Conservation (phyloP, 2,329 filamentous ascomycete species). For the Endocalyx cinctus region DNA sequence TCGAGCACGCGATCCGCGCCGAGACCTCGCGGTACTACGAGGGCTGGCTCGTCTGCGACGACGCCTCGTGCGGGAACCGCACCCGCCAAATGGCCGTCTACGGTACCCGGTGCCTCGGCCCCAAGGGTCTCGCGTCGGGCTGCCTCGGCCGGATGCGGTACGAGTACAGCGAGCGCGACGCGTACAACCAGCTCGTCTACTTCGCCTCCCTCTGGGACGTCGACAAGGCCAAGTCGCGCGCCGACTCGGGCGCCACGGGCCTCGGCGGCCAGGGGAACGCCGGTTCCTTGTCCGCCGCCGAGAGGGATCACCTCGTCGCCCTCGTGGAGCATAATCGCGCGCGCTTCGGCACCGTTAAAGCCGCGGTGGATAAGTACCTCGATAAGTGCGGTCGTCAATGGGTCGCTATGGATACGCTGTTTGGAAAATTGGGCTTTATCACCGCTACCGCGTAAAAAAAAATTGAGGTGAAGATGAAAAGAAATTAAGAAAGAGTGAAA, state of each 20-base stretch:
- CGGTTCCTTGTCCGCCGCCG: conserved; percentile 40
- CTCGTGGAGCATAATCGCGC: conserved; percentile 78
- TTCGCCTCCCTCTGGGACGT: conserved; percentile 83
- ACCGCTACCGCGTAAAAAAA: conserved; percentile 12
- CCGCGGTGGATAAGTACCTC: conserved; percentile 75
- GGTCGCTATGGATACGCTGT: conserved; percentile 90
- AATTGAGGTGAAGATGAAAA: too few relatives aligned
- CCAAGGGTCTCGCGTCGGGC: conserved; percentile 75
- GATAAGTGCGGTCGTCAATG: conserved; percentile 87
- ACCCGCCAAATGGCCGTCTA: conserved; percentile 93
- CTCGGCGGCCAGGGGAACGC: conserved; percentile 19
- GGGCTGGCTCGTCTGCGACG: conserved; percentile 86
- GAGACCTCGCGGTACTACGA: conserved; percentile 86
- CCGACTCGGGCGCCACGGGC: conserved; percentile 41
- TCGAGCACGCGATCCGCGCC: conserved; percentile 77
- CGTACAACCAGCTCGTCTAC: conserved; percentile 95
- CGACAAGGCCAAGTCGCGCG: conserved; percentile 65
- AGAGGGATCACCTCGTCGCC: conserved; percentile 61
- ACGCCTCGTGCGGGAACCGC: conserved; percentile 77
- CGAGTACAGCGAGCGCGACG: conserved; percentile 79
- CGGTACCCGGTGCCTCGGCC: conserved; percentile 82
- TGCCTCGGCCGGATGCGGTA: conserved; percentile 86
- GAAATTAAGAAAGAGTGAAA: not conserved
- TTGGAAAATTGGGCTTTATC: conserved; percentile 60
- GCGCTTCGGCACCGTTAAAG: conserved; percentile 71